Evolutionary conservation across 2,329 filamentous ascomycete genomes (phyloP).

Genomic region (Cercospora canescens): DNA sequence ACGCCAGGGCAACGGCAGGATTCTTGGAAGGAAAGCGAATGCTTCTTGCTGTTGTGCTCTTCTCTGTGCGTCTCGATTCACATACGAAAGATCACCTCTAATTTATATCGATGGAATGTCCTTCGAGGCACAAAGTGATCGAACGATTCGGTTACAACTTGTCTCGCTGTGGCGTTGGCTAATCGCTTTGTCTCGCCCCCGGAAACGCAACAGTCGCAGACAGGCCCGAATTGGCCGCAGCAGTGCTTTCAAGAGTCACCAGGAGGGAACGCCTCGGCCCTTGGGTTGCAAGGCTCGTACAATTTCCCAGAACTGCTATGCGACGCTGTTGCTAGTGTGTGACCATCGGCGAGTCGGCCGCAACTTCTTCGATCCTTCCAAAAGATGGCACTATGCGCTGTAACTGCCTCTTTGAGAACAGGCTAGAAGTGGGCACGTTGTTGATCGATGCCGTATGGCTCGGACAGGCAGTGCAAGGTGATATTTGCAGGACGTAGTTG

Average conservation of each 20-base stretch:
- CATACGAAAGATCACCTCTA: neutral
- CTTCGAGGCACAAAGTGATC: slow-evolving; percentile 11
- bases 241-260: neutral
- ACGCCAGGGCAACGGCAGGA: neutral
- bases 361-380: neutral
- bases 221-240: neutral
- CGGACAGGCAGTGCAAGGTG: neutral
- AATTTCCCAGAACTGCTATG: neutral
- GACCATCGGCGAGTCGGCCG: neutral
- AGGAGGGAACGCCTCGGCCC: neutral
- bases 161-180: slow-evolving; percentile 9
- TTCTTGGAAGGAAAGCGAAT: neutral
- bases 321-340: neutral
- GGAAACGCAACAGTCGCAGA: neutral
- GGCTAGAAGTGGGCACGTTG: neutral
- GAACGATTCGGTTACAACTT: slow-evolving; percentile 11
- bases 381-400: neutral
- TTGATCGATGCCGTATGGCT: neutral
- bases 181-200: slow-evolving; percentile 11
- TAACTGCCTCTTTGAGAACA: neutral
- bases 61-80: neutral
- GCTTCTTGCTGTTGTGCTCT: neutral
- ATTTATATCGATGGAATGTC: slow-evolving; percentile 13
- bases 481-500: neutral
- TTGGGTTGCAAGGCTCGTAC: neutral